Base-by-base conservation (phyloP, 768 basidiomycete genomes). In the Astraeus odoratus region DNA sequence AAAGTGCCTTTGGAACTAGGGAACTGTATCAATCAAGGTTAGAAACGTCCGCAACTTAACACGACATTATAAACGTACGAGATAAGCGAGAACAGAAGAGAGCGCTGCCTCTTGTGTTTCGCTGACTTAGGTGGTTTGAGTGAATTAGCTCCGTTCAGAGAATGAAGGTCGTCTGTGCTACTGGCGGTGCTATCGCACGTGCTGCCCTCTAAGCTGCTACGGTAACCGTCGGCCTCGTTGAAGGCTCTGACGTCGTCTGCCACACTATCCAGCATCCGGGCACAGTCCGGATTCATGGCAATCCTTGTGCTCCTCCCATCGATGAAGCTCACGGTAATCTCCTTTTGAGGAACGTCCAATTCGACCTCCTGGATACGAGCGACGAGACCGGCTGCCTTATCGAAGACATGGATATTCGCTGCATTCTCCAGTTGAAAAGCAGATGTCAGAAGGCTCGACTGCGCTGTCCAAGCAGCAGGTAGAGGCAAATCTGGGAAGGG, bases 21-120 rank as follows among this genome's bases (percentile, higher is more conserved):
- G 49, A 61, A 9, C 61, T 66, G 36, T 55, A 26, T n/a, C n/a
- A n/a, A n/a, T n/a, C n/a, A 36, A 35, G 0, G 4, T 25, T 40
- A 20, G 19, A 39, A 54, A 35, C 54, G 42, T 22, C 50, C 29
- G 35, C 20, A n/a, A 37, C 18, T n/a, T 22, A 33, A 25, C 20
- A 15, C 1, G 10, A 40, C 0, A 25, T 31, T 33, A 16, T 46
- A 8, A 16, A 37, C 73, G 42, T 65, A 82, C 73, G 79, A 74
- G 47, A 86, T 77, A 31, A 88, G 66, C 6, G 81, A 75, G 74
- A 81, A 83, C 39, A 86, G 67, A 48, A 87, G 58, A 13, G 86
- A 87, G 35, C 79, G 72, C 53, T 83, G 79, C 52, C 78, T 83
- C 65, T 81, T 85, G 52, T 86, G 81, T 50, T 74, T 76, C 33